Conservation (phyloP, 805 yeast genomes). For the Lipomyces yamanashiensis region DNA sequence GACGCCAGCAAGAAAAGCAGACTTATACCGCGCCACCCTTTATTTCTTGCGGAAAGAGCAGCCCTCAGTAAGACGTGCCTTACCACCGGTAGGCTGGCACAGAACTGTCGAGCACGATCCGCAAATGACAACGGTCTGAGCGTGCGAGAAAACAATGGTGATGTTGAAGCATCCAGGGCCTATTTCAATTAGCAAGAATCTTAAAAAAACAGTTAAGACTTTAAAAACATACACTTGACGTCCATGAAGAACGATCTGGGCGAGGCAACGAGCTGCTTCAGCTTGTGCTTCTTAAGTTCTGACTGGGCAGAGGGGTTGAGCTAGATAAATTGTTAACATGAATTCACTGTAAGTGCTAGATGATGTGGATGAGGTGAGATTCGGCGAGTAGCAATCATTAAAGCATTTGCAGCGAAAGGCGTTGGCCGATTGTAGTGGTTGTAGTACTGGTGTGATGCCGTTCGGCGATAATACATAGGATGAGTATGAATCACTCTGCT, state of each 20-base stretch:
- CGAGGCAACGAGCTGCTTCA: constrained; percentile 93
- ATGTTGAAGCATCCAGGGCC: constrained; percentile 97
- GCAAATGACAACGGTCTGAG: constrained; percentile 99
- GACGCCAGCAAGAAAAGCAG: constrained; percentile 4
- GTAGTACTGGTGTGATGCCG: too few species aligned
- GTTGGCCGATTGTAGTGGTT: too few species aligned
- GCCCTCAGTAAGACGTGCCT: constrained; percentile 99
- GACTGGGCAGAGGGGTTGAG: constrained; percentile 96
- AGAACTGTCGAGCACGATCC: constrained; percentile 97
- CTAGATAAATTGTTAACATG: constrained; percentile 1
- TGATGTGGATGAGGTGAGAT: too few species aligned
- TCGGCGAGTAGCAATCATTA: too few species aligned
- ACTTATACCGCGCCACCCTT: constrained; percentile 2
- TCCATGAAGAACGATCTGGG: constrained; percentile 99
- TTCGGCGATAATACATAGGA: too few species aligned
- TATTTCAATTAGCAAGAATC: not conserved
- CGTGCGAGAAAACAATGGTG: constrained; percentile 99
- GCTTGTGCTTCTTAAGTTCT: constrained; percentile 96
- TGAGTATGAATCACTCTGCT: too few species aligned
- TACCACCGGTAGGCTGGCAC: constrained; percentile 99
- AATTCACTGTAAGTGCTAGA: not conserved
- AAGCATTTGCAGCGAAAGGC: too few species aligned
- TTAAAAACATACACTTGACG: constrained; percentile 71
- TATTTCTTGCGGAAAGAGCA: constrained; percentile 97
- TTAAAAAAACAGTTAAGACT: not conserved